Conservation (phyloP, 2,329 filamentous ascomycete species). For the Colletotrichum sp. region DNA sequence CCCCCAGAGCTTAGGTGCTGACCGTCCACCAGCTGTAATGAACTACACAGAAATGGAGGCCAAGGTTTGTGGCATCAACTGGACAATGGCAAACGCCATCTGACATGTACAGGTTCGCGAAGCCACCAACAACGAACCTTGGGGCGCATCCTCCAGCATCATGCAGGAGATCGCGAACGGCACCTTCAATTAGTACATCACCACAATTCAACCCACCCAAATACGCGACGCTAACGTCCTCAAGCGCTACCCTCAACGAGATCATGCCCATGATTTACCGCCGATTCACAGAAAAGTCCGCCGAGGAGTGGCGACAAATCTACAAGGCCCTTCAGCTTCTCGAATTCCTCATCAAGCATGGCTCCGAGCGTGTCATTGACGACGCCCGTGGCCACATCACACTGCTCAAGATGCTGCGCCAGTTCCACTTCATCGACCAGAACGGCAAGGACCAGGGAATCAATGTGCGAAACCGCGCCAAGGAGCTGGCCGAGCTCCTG, state of each 20-base stretch:
- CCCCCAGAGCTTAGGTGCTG: slow-evolving; percentile 25
- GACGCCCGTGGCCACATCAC: slow-evolving; percentile 95
- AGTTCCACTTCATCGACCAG: slow-evolving; percentile 95
- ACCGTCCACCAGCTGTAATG: slow-evolving; percentile 78
- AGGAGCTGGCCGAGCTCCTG: slow-evolving; percentile 93
- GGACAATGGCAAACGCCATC: slow-evolving; percentile 1
- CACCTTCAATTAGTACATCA: slow-evolving; percentile 92
- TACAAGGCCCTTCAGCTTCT: slow-evolving; percentile 98
- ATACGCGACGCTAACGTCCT: background rate
- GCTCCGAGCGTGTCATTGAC: slow-evolving; percentile 95
- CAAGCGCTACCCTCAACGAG: slow-evolving; percentile 92
- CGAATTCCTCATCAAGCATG: slow-evolving; percentile 97
- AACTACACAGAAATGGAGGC: slow-evolving; percentile 96
- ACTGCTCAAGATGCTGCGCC: slow-evolving; percentile 95
- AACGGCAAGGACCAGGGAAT: slow-evolving; percentile 99
- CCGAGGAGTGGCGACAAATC: slow-evolving; percentile 98
- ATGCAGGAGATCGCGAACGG: slow-evolving; percentile 99
- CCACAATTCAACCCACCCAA: background rate
- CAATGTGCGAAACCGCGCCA: slow-evolving; percentile 95
- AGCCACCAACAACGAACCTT: slow-evolving; percentile 98
- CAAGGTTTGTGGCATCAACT: slow-evolving; percentile 50
- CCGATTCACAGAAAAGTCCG: slow-evolving; percentile 96
- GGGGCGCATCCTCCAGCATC: slow-evolving; percentile 81
- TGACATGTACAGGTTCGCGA: slow-evolving; percentile 75
- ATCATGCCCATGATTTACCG: slow-evolving; percentile 99